Percentiles rank a stretch among this genome's conserved stretches.
phyloP scores from a whole-genome alignment of 2,329 filamentous ascomycete genomes.

The Aspergillus ochraceus region DNA sequence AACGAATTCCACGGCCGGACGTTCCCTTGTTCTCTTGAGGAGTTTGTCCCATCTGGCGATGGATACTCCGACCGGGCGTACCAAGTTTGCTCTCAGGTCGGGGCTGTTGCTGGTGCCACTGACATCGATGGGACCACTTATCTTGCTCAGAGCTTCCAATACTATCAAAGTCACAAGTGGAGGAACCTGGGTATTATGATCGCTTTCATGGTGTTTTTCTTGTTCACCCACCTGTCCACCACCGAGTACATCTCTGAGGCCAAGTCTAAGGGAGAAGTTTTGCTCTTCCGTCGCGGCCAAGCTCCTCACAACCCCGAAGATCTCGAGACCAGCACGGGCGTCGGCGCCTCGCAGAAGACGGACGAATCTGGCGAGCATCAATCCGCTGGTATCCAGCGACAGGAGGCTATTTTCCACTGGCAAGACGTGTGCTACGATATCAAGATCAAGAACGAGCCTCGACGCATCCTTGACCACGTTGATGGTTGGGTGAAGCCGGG shows the following conservation, averaged over 20 bases:
- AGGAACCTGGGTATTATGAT: conserved; percentile 68
- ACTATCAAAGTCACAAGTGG: conserved; percentile 63
- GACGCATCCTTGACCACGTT: conserved; percentile 79
- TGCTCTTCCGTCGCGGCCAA: conserved; percentile 71
- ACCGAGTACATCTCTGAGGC: conserved; percentile 63
- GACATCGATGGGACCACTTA: conserved; percentile 58
- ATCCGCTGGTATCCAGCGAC: conserved; percentile 54
- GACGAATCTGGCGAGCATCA: conserved; percentile 22
- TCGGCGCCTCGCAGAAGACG: conserved; percentile 34
- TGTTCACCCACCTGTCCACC: conserved; percentile 60
- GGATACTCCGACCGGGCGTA: conserved; percentile 31
- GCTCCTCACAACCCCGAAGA: conserved; percentile 45
- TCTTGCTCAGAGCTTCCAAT: conserved; percentile 55
- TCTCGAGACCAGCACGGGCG: conserved; percentile 24
- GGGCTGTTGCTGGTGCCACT: conserved; percentile 55
- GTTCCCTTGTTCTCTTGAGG: conserved; percentile 50
- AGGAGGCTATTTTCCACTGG: conserved; percentile 84
- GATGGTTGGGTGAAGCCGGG: conserved; percentile 94
- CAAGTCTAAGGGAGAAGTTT: conserved; percentile 73
- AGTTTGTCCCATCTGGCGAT: conserved; percentile 48
- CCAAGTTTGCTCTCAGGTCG: conserved; percentile 60
- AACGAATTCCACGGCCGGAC: conserved; percentile 74
- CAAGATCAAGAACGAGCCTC: conserved; percentile 72
- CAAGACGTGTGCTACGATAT: conserved; percentile 79
- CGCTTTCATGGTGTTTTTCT: conserved; percentile 62